Evolutionary conservation across 495 filamentous ascomycete species (phyloP), one percentile per base, ranked within the genome.

Genomic region (Lophium mytilinum): DNA sequence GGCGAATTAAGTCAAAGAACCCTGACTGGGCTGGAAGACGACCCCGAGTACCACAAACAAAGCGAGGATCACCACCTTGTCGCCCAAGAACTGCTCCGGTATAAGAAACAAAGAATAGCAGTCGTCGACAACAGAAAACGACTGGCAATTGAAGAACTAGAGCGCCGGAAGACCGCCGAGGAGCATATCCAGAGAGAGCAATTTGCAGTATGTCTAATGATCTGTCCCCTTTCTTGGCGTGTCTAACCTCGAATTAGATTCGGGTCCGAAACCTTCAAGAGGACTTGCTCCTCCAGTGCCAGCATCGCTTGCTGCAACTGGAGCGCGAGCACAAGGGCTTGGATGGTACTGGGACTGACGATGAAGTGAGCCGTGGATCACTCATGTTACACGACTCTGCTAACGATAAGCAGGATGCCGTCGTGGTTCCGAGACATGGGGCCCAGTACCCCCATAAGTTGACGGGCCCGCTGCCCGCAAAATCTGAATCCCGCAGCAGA

Each of bases 1-100:
- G 65, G 57, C 4, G 72, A 74, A 41, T 53, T 74, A 43, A 67
- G 66, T 7, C 46, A 62, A 14, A 61, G 70, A 9, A 63, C 66
- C 18, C 43, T 64, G 24, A 54, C 67, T 18, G 60, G 64, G 15
- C 47, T 74, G 10, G 53, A 68, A 19, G 62, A 61, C 36, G 65
- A 69, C 36, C 52, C 63, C n/a, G 40, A 56, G 1, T 57, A n/a
- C 35, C 56, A 71, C 53, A 58, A 65, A 30, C 36, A 66, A 48
- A 61, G 56, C 12, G 52, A 67, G 1, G 62, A 69, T 35, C 62
- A 68, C 51, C 35, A 61, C 11, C 17, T 43, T n/a, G 52, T 72
- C 3, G 54, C 52, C 18, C 48, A 55, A 2, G 53, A 61, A 24
- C 60, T 74, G 9, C 50, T 65, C 17, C 33, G 54, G 24, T 52